These are phyloP conservation scores for Phytophthora chlamydospora DNA, from an alignment of 352 stramenopile genomes.

Conservation along the genomic window DNA sequence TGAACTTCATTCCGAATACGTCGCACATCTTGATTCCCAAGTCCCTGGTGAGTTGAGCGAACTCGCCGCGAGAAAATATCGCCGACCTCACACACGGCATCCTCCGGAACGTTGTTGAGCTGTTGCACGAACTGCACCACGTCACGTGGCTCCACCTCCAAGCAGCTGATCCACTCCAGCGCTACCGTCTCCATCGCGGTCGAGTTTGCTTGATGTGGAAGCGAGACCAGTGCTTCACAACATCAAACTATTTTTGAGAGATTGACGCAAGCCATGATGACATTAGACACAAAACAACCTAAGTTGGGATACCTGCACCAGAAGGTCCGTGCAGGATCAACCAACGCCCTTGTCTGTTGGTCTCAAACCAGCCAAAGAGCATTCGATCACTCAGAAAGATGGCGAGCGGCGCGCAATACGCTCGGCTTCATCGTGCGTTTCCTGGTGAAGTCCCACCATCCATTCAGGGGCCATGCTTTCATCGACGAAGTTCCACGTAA, in stretches of 20 bases:
- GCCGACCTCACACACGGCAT: slow-evolving; percentile 63
- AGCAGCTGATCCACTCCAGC: slow-evolving; percentile 51
- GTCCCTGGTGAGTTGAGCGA: background rate
- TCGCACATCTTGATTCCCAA: slow-evolving; percentile 10
- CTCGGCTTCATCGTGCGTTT: background rate
- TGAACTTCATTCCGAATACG: slow-evolving; percentile 36
- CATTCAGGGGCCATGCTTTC: background rate
- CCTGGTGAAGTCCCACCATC: background rate
- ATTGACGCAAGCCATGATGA: too few relatives aligned
- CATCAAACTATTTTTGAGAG: slow-evolving; percentile 10
- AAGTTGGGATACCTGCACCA: too few relatives aligned
- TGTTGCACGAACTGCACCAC: slow-evolving; percentile 58
- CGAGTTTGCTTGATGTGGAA: background rate
- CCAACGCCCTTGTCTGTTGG: too few relatives aligned
- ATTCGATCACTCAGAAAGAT: too few relatives aligned
- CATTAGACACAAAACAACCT: too few relatives aligned
- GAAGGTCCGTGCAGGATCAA: too few relatives aligned
- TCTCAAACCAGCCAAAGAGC: too few relatives aligned
- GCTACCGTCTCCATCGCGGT: slow-evolving; percentile 47
- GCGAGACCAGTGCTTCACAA: background rate
- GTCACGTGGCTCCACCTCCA: slow-evolving; percentile 36
- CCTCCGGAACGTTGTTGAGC: slow-evolving; percentile 43
- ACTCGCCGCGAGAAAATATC: slow-evolving; percentile 34
- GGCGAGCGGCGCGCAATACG: background rate
- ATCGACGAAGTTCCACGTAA: slow-evolving; percentile 3